These are phyloP conservation scores for Epichloe gansuensis DNA, from an alignment of 2,329 filamentous ascomycete species.

Conservation along the genomic window DNA sequence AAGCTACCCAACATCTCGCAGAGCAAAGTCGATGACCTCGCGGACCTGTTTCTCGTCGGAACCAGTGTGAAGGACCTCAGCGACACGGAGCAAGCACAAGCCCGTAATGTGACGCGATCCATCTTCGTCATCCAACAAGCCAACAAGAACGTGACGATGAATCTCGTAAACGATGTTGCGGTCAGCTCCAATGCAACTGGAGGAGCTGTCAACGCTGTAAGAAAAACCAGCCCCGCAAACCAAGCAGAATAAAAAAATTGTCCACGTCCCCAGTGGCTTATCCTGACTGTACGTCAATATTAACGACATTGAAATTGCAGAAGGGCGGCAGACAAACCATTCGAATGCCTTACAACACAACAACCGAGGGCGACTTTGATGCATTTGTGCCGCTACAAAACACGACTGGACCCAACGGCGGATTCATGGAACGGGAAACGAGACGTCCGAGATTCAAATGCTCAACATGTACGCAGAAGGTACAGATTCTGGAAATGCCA, in stretches of 20 bases:
- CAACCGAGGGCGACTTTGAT: slow-evolving; percentile 59
- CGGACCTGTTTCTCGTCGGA: slow-evolving; percentile 58
- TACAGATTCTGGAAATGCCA: slow-evolving; percentile 56
- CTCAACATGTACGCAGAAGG: slow-evolving; percentile 57
- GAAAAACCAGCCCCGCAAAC: neutral
- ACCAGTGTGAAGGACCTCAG: slow-evolving; percentile 48
- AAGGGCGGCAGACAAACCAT: slow-evolving; percentile 50
- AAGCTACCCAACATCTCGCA: slow-evolving; percentile 60
- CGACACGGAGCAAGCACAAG: slow-evolving; percentile 48
- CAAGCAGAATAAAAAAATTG: too few relatives aligned
- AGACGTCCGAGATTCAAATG: slow-evolving; percentile 51
- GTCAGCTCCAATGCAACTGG: slow-evolving; percentile 42
- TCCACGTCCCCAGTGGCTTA: too few relatives aligned
- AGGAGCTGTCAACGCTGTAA: slow-evolving; percentile 35
- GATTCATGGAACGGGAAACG: slow-evolving; percentile 46
- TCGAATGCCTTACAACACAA: slow-evolving; percentile 53
- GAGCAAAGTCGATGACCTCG: slow-evolving; percentile 53
- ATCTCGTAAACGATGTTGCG: slow-evolving; percentile 35
- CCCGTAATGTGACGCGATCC: slow-evolving; percentile 58
- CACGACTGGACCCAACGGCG: slow-evolving; percentile 35
- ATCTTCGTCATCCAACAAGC: slow-evolving; percentile 68
- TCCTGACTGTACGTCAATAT: neutral
- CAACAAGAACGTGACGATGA: slow-evolving; percentile 49
- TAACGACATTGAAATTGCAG: slow-evolving; percentile 7
- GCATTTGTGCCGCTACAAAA: slow-evolving; percentile 53